Evolutionary conservation across 73 alveolate species (phyloP), one percentile per base, ranked within the genome.

Genomic region (Paramecium primaurelia): DNA sequence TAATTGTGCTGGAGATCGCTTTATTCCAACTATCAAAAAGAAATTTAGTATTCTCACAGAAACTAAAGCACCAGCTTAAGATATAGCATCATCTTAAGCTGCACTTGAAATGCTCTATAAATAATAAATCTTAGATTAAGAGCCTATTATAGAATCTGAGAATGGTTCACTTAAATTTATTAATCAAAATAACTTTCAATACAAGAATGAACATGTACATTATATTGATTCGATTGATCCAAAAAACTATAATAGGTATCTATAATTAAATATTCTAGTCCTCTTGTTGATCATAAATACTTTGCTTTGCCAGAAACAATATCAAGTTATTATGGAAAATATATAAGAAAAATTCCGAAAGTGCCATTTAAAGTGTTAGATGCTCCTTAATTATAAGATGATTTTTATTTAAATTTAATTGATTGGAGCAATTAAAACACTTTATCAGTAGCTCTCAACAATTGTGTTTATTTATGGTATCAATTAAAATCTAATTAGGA

Each of bases 351-450:
- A 84, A 98, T 99, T 1, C 99, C 99, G n/a, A 98, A 98, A 94
- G 95, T 96, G 58, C 99, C 99, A 59, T 97, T 97, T 92, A 99
- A 99, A 95, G 99, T 99, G 30, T 96, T 99, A 42, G 99, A 99
- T 92, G 99, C 99, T 11, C 99, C 99, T 0, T 92, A 97, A 92
- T 95, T 99, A 42, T 93, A 97, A 95, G 99, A 99, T 92, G 99
- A 99, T 92, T 99, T 98, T 94, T 99, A 99, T 95, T 92, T 98
- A 90, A 98, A 99, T 90, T 96, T 98, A 18, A 96, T 99, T 6
- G 99, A 99, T 96, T 99, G 99, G 99, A 94, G 99, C 11, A 93
- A 96, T 26, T 93, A 97, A 68, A 97, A 99, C 90, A 93, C 95
- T 34, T 96, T 99, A 6, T 99, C 99, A 2, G 99, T 99, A 16